phyloP scores from a whole-genome alignment of 2,329 filamentous ascomycete genomes.

The Penicillium nordicum region DNA sequence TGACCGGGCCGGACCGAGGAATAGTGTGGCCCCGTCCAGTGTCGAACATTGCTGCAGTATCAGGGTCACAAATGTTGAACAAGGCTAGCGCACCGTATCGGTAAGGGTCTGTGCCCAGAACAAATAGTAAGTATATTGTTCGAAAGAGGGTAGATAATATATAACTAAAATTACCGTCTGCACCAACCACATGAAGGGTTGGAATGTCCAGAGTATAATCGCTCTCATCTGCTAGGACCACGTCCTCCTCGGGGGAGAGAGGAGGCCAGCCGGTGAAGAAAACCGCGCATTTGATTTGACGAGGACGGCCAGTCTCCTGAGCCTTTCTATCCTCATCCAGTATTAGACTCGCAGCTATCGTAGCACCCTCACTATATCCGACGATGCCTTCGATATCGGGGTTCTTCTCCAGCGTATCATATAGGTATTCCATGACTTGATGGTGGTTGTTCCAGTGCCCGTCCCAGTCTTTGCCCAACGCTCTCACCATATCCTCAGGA shows the following conservation, averaged over 20 bases:
- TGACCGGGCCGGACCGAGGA: slow-evolving; percentile 41
- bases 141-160: not conserved
- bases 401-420: slow-evolving; percentile 45
- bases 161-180: slow-evolving; percentile 26
- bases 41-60: slow-evolving; percentile 60
- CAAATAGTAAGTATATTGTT: not conserved
- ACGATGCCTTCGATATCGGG: slow-evolving; percentile 52
- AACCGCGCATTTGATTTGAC: slow-evolving; percentile 45
- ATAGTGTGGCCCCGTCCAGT: slow-evolving; percentile 64
- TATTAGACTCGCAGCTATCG: slow-evolving; percentile 53
- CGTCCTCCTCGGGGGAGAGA: slow-evolving; percentile 29
- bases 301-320: slow-evolving; percentile 34
- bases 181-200: slow-evolving; percentile 41
- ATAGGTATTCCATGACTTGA: slow-evolving; percentile 31
- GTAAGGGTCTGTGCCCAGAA: slow-evolving; percentile 51
- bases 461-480: slow-evolving; percentile 16
- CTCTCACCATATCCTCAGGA: slow-evolving; percentile 21
- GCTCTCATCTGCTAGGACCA: slow-evolving; percentile 41
- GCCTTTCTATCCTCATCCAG: slow-evolving; percentile 49
- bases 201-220: slow-evolving; percentile 41
- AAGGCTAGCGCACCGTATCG: slow-evolving; percentile 59
- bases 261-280: slow-evolving; percentile 51
- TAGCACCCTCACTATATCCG: slow-evolving; percentile 61
- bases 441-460: slow-evolving; percentile 17
- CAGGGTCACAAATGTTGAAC: slow-evolving; percentile 60